Evolutionary conservation across 495 filamentous ascomycete species (phyloP).

Genomic region (Neurospora sp.): DNA sequence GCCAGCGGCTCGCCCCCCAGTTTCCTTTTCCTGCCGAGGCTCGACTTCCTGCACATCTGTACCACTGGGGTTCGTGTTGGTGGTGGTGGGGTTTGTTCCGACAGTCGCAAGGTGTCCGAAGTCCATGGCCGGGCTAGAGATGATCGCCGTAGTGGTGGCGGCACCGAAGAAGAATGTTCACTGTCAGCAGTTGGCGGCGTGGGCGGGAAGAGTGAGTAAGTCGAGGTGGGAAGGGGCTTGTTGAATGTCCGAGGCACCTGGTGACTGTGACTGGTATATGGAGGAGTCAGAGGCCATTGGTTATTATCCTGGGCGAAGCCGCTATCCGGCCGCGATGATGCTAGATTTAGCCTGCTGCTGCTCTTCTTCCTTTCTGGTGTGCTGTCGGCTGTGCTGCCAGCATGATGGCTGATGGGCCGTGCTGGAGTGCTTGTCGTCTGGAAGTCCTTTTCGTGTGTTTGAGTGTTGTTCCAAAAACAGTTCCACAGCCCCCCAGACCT

Average conservation of each 20-base stretch:
- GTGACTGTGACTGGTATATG: constrained; percentile 2
- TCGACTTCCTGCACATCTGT: background rate
- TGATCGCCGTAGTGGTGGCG: background rate
- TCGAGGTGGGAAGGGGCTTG: constrained; percentile 7
- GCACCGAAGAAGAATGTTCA: background rate
- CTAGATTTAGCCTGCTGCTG: background rate
- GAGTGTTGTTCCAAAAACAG: constrained; percentile 9
- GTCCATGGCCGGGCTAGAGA: background rate
- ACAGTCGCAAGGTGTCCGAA: background rate
- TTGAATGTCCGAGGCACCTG: background rate
- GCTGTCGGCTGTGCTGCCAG: background rate
- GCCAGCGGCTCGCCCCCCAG: background rate
- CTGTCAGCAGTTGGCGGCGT: background rate
- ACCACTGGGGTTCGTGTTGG: background rate
- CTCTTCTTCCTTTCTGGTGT: background rate
- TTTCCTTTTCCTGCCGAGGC: background rate
- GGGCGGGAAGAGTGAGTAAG: constrained; percentile 21
- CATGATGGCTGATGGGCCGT: background rate
- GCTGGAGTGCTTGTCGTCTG: constrained; percentile 4
- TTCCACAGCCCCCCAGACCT: constrained; percentile 13
- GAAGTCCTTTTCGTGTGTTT: background rate
- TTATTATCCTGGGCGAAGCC: background rate
- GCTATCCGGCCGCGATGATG: background rate
- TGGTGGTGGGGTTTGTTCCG: background rate
- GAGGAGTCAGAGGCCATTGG: background rate